Percentiles rank a stretch among this genome's conserved stretches.
Conservation (phyloP, 441 rosid genomes). For the Metrosideros polymorpha region DNA sequence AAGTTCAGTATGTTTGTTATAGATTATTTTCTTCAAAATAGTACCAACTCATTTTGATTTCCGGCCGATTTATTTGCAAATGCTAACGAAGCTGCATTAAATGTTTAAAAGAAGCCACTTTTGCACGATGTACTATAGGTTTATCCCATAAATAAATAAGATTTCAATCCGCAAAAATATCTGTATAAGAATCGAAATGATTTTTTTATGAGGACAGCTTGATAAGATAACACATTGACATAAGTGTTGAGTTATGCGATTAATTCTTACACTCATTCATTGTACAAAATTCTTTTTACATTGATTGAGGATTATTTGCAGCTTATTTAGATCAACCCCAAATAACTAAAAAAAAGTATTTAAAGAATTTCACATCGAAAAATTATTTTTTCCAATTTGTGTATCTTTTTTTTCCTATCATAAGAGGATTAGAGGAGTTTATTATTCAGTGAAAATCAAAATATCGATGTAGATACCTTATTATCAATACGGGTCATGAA, state of each 20-base stretch:
- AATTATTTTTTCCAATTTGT: not conserved
- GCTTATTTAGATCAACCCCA: not conserved
- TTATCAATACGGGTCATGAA: not conserved
- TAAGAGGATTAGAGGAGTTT: not conserved
- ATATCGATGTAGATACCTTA: not conserved
- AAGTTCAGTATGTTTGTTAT: not conserved
- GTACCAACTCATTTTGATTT: not conserved
- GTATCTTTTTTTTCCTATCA: not conserved
- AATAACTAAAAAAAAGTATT: not conserved
- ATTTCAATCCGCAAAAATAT: not conserved
- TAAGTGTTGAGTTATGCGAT: not conserved
- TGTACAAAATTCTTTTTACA: not conserved
- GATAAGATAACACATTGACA: not conserved
- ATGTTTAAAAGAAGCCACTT: not conserved
- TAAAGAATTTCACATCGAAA: not conserved
- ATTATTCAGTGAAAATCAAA: not conserved
- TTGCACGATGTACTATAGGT: fast-evolving
- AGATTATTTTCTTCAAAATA: not conserved
- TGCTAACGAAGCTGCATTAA: not conserved
- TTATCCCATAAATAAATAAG: not conserved
- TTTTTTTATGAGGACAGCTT: not conserved
- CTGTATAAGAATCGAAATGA: not conserved
- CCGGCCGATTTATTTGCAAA: not conserved
- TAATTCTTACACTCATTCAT: not conserved
- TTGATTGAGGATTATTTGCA: not conserved